Evolutionary conservation across 768 basidiomycete genomes (phyloP).

Genomic region (Pisolithus sp.): DNA sequence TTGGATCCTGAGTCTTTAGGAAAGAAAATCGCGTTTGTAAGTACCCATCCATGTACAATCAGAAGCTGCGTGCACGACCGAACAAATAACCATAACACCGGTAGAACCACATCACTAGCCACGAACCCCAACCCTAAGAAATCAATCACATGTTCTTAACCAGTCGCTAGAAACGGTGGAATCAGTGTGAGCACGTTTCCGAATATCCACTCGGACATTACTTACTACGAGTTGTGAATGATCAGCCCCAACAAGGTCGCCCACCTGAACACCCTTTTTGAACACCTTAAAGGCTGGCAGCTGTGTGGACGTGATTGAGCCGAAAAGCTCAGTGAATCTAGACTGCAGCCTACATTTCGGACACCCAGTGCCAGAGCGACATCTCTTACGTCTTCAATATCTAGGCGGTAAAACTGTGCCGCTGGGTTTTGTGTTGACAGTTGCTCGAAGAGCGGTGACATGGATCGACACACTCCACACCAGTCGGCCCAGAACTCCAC

Average conservation of each 20-base stretch:
- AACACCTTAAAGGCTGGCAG: constrained; percentile 26
- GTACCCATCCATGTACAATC: constrained; percentile 13
- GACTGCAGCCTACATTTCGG: constrained; percentile 14
- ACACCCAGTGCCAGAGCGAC: constrained; percentile 18
- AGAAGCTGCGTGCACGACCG: constrained; percentile 4
- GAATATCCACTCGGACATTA: constrained; percentile 1
- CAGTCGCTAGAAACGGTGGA: constrained; percentile 17
- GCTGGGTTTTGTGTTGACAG: constrained; percentile 22
- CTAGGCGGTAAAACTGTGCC: constrained; percentile 26
- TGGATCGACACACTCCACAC: constrained; percentile 19
- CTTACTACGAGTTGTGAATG: constrained; percentile 19
- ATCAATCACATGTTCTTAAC: constrained; percentile 23
- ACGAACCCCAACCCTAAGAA: constrained; percentile 3
- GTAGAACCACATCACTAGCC: background rate
- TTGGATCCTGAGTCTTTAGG: background rate
- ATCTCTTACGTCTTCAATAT: constrained; percentile 23
- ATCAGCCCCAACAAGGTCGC: constrained; percentile 25
- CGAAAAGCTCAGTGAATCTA: background rate
- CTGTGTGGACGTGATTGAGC: constrained; percentile 8
- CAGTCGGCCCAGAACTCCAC: constrained; percentile 30
- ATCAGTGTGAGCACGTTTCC: constrained; percentile 14
- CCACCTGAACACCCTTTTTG: constrained; percentile 25
- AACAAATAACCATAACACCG: constrained; percentile 15
- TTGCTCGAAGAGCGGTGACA: constrained; percentile 17
- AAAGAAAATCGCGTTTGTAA: constrained; percentile 5